Evolutionary conservation across 2,329 filamentous ascomycete species (phyloP), one percentile per base, ranked within the genome.

Genomic region (Cladophialophora bantiana): DNA sequence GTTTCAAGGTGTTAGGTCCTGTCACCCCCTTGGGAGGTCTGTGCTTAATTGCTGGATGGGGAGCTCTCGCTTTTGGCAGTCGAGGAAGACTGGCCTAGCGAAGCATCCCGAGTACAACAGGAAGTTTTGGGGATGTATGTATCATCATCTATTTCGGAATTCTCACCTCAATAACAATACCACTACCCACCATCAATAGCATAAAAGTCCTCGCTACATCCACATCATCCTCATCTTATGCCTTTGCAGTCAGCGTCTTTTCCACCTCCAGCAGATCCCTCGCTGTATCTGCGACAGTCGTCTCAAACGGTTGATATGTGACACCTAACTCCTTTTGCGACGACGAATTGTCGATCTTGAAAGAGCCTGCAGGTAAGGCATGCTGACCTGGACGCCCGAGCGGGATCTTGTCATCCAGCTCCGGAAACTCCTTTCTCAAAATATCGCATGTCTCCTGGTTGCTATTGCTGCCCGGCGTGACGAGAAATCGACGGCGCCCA

Each of bases 1-100:
- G 82, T 34, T 89, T 88, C 78, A 85, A 84, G 73, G 78, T 81
- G 63, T 66, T 90, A 69, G 88, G 89, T 0, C 88, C 89, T 0
- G 84, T 90, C 12, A 90, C 89, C 58, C 89, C 89, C 13, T 66
- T 90, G 1, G 89, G 70, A 34, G 70, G 70, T 4, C 35, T 88
- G 58, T 88, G 84, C 66, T 79, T 91, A 70, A 90, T 90, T 74
- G 86, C 82, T 0, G 89, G 88, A 0, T 91, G 88, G 88, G 75
- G 85, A 60, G 83, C 80, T 13, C 65, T 73, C 53, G 72, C 67
- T 13, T 60, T 73, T 38, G 63, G 56, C 32, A 66, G 62, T 42
- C 64, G 62, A 34, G 68, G 68, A 31, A 66, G 65, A 60, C 31
- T 70, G 26, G 54, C 63, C 48, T 36, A 18, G 20, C 65, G 38